Conservation (phyloP, 257 asterid species). For the Solanum chaucha region DNA sequence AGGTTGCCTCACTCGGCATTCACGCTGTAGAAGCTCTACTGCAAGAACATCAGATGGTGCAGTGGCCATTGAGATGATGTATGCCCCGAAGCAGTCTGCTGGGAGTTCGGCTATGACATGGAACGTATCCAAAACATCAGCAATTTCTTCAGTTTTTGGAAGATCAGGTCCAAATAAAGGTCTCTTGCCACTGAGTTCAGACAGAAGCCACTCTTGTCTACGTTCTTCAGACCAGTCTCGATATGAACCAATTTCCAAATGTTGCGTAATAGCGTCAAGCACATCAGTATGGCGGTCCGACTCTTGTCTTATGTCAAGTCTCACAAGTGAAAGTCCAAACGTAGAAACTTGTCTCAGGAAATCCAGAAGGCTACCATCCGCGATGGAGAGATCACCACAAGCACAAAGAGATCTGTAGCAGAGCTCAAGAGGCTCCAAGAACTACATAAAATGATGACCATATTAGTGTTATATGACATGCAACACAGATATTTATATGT, state of each 20-base stretch:
- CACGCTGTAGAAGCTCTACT: slow-evolving; percentile 48
- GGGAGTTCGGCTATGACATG: slow-evolving; percentile 43
- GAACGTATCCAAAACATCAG: slow-evolving; percentile 43
- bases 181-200: slow-evolving; percentile 42
- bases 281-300: slow-evolving; percentile 43
- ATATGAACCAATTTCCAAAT: slow-evolving; percentile 36
- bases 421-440: slow-evolving; percentile 42
- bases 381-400: slow-evolving; percentile 38
- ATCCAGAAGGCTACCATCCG: slow-evolving; percentile 46
- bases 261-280: slow-evolving; percentile 31
- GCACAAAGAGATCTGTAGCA: slow-evolving; percentile 43
- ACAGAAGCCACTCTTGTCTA: slow-evolving; percentile 39
- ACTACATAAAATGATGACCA: slow-evolving; percentile 10
- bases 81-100: slow-evolving; percentile 39
- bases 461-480: not conserved
- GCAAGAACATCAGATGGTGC: slow-evolving; percentile 46
- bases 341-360: slow-evolving; percentile 47
- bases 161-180: slow-evolving; percentile 43
- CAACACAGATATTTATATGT: not conserved
- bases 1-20: slow-evolving; percentile 33
- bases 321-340: slow-evolving; percentile 44
- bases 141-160: slow-evolving; percentile 39
- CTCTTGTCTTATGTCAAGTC: slow-evolving; percentile 41
- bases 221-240: slow-evolving; percentile 41
- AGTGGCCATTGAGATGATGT: slow-evolving; percentile 42